Base-by-base conservation (phyloP, 164 flowering plant species). In the Chimonanthus salicifolius region DNA sequence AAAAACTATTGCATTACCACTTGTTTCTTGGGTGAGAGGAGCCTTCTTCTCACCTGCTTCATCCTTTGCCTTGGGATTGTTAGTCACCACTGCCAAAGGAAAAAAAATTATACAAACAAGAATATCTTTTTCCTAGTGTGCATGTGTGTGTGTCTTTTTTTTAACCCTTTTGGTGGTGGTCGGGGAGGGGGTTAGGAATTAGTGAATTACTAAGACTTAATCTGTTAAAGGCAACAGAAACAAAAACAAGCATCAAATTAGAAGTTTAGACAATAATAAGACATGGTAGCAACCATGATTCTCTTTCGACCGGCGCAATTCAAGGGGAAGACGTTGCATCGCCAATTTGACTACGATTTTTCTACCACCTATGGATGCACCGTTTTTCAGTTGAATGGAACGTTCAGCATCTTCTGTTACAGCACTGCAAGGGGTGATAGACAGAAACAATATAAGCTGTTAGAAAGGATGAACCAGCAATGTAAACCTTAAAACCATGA, bases 301-400 rank as follows among this genome's bases (percentile, higher is more conserved):
- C 71, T 74, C 78, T 75, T 89, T 89, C 1, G 87, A 71, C 43
- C 87, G 84, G 2, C 98, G 89, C 74, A 89, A 87, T 73, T 91
- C 89, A 71, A 87, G 82, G 5, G 98, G 81, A 70, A 88, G 85
- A 49, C 97, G 92, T 78, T 87, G 94, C 82, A 76, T 77, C 13
- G 99, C 99, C 80, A 84, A 90, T 78, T 88, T 92, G 49, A 89
- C 98, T 46, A 74, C 82, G 84, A 95, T 82, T 81, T 87, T 92
- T 62, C 97, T 87, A 47, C 98, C 93, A 72, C 89, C 94, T 80
- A 90, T 73, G 47, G 78, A 74, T 33, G 80, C 80, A 63, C 92
- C 96, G 82, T 90, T 91, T 79, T 93, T 95, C 73, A 83, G 74
- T 78, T 90, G 90, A 78, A 92, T 85, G 18, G 98, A 89, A 69